Base-by-base conservation (phyloP, 768 basidiomycete species). In the Suillus tomentosus region DNA sequence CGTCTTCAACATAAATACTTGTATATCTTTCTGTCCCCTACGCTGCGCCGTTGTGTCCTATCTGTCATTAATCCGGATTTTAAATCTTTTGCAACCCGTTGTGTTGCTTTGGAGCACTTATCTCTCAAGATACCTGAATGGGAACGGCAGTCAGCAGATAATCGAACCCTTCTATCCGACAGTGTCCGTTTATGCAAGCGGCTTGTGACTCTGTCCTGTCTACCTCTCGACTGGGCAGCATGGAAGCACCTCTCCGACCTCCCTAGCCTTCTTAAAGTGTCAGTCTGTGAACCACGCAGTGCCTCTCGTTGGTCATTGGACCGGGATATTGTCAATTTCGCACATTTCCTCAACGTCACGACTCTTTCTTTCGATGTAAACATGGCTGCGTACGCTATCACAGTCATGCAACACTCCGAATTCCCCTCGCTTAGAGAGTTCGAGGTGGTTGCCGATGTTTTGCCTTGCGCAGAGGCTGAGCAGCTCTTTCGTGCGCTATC, bases 381-480 rank as follows among this genome's bases (percentile, higher is more conserved):
- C 17, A 53, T 9, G 51, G 51, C 51, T 34, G 17, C 17, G 10
- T 53, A 53, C 17, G 17, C 17, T 17, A 53, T 31, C 10, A 31
- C 51, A 34, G 51, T 31, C 27, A 34, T 53, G 51, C 51, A 53
- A 31, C 51, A 53, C 10, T 53, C 51, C 2, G 17, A 31, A 53
- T 53, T 53, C 51, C 51, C 51, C 17, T 31, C 51, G 51, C 51
- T 53, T 5, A 34, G 31, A 53, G 27, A 53, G 51, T 19, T 53
- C 14, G 51, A 53, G 17, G 19, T 53, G 31, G 31, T 31, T 34
- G 17, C 27, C 27, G 17, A 53, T 34, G 31, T 31, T 19, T 53
- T 53, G 17, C 27, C 51, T 53, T 53, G 51, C 17, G 4, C 31
- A 31, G 51, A 53, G 51, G 51, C 17, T 31, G 51, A 19, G 17